Conservation (phyloP, 148 eudicot species). For the Silene latifolia region DNA sequence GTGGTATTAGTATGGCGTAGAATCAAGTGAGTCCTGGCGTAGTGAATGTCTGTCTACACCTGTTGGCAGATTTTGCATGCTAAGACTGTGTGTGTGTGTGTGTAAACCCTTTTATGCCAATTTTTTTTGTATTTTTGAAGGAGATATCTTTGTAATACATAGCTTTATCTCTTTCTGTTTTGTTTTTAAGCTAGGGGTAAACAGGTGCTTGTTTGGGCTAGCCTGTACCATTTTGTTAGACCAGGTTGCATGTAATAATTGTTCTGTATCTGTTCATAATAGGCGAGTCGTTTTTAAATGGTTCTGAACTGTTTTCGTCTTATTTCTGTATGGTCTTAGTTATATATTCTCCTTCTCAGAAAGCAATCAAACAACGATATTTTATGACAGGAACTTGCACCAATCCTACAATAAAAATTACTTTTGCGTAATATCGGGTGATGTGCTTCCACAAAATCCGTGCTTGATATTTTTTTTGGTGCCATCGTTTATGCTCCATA, state of each 20-base stretch:
- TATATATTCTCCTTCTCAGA: neutral
- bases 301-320: neutral
- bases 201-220: neutral
- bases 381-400: neutral
- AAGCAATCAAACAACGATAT: neutral
- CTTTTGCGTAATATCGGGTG: neutral
- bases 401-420: neutral
- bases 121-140: neutral
- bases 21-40: neutral
- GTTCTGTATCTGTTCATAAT: neutral
- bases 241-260: neutral
- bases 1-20: neutral
- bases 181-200: neutral
- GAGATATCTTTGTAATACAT: neutral
- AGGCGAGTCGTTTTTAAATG: neutral
- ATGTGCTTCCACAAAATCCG: neutral
- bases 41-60: neutral
- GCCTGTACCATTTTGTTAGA: neutral
- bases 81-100: neutral
- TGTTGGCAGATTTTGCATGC: neutral
- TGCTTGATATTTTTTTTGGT: constrained; percentile 3
- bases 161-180: neutral
- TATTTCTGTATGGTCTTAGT: constrained; percentile 1
- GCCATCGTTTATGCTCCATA: neutral
- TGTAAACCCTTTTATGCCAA: neutral